Percentiles rank a stretch among this genome's conserved stretches.
Evolutionary conservation across 345 rosid species (phyloP).

Genomic region (Acer saccharum): DNA sequence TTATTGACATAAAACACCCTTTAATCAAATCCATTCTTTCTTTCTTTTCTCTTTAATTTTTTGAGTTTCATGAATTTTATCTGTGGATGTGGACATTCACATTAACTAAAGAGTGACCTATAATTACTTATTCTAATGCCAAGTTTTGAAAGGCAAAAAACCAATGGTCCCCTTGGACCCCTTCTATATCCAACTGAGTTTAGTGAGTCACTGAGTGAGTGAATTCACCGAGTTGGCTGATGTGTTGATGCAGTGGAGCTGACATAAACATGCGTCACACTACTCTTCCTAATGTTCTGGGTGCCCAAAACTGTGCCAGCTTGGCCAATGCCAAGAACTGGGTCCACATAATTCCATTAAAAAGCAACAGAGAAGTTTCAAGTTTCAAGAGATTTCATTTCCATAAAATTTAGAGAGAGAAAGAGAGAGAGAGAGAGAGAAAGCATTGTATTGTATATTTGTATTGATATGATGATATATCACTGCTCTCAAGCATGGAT

Average conservation of each 20-base stretch:
- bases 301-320: constrained; percentile 24
- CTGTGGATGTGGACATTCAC: neutral
- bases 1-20: too few species aligned
- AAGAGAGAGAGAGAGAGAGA: neutral
- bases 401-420: constrained; percentile 1
- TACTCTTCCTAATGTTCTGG: constrained; percentile 35
- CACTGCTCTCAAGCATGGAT: constrained; percentile 47
- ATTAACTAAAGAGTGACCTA: neutral
- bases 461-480: neutral
- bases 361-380: constrained; percentile 14
- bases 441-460: too few species aligned
- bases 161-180: constrained; percentile 5
- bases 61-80: neutral
- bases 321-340: constrained; percentile 21
- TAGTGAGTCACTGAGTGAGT: neutral
- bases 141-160: neutral
- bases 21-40: too few species aligned
- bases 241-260: constrained; percentile 28
- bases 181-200: neutral
- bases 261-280: constrained; percentile 60
- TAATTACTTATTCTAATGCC: neutral
- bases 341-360: constrained; percentile 11
- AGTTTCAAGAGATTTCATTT: constrained; percentile 25
- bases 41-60: too few species aligned
- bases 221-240: neutral